Base-by-base conservation (phyloP, 2,329 filamentous ascomycete genomes). In the Nannizziopsis arthrosporioides region DNA sequence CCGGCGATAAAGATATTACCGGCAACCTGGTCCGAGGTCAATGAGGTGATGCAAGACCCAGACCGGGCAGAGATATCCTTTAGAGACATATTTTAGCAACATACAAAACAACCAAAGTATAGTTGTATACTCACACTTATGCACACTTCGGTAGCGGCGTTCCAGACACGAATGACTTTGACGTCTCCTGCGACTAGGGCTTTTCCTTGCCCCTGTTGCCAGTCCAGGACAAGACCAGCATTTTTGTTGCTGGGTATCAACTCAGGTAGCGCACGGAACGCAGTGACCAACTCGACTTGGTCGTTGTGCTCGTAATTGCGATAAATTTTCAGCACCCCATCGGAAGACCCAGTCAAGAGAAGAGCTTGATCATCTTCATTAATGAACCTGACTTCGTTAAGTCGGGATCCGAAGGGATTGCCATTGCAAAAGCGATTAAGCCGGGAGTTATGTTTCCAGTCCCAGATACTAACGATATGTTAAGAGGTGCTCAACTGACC, bases 341-440 rank as follows among this genome's bases (percentile, higher is more conserved):
- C 92, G 1, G 88, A 94, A 6, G 89, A 94, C 1, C 92, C 92
- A 0, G 87, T 94, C 78, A 98, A 87, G 49, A 98, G 70, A 54
- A 96, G 79, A 2, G 90, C 92, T 61, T 93, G 87, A 62, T 98
- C 92, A 58, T 98, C 92, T 66, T 98, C 92, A 57, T 98, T 98
- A 71, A 98, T 94, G 65, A 96, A 95, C 48, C 88, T 85, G 63
- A 95, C 81, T 63, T 96, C 89, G 47, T 88, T 94, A 58, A 98
- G 94, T 57, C 82, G 87, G 19, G 88, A 94, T 2, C 89, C 87
- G 30, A 81, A 74, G 0, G 92, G 92, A 59, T 98, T 98, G 42
- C 86, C 89, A 59, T 96, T 96, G 22, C 85, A 93, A 67, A 98
- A 98, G 48, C 84, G 82, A 61, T 80, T 85, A 54, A 94, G 71